A percentile compares a stretch with the other conserved stretches of the same genome.
phyloP scores from a whole-genome alignment of 495 filamentous ascomycete genomes.

The Aspergillus cavernicola region DNA sequence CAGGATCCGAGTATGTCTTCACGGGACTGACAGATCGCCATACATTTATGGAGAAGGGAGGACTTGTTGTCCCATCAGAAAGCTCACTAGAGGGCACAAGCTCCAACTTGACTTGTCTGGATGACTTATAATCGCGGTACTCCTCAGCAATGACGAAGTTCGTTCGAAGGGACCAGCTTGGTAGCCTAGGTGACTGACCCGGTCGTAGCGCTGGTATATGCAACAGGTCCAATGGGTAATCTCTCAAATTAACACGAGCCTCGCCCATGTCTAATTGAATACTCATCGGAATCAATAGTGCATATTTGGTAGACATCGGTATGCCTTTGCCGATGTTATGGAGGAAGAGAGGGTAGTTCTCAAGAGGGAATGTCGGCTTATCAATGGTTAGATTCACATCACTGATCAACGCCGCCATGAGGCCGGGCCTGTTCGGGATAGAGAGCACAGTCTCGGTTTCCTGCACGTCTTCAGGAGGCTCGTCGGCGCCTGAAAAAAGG shows the following conservation, averaged over 20 bases:
- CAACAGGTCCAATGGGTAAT: conserved; percentile 89
- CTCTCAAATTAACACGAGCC: conserved; percentile 74
- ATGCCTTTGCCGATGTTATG: conserved; percentile 92
- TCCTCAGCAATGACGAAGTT: conserved; percentile 98
- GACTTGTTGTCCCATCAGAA: conserved; percentile 32
- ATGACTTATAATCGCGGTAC: conserved; percentile 72
- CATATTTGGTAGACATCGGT: conserved; percentile 84
- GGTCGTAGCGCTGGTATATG: conserved; percentile 82
- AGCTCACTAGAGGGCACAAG: conserved; percentile 70
- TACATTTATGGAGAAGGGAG: conserved; percentile 76
- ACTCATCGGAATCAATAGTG: conserved; percentile 83
- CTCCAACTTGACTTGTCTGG: conserved; percentile 74
- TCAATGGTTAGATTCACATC: conserved; percentile 85
- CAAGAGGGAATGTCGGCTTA: conserved; percentile 85
- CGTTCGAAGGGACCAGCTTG: conserved; percentile 77
- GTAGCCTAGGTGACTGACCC: conserved; percentile 74
- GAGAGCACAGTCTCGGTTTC: conserved; percentile 83
- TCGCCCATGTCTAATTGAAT: conserved; percentile 91
- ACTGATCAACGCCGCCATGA: conserved; percentile 76
- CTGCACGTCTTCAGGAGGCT: conserved; percentile 73
- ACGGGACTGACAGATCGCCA: conserved; percentile 88
- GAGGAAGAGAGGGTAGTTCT: conserved; percentile 76
- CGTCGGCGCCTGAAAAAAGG: conserved; percentile 78
- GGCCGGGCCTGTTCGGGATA: conserved; percentile 78
- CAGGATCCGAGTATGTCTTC: conserved; percentile 93